Conservation (phyloP, 305 asterid species). For the Fraxinus latifolia region DNA sequence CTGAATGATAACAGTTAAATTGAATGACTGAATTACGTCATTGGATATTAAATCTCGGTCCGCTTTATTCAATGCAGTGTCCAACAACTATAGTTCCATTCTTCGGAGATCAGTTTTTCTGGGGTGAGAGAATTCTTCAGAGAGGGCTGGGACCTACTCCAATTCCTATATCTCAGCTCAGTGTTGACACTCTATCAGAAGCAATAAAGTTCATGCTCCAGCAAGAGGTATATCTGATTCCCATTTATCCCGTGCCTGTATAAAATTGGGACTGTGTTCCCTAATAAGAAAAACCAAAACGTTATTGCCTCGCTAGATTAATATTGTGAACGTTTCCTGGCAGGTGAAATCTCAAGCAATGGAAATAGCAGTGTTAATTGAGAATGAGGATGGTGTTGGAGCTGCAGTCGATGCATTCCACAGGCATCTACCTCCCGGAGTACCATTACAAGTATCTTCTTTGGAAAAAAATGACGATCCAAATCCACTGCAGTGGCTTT, state of each 20-base stretch:
- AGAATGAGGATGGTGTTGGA: constrained; percentile 86
- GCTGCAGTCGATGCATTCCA: constrained; percentile 90
- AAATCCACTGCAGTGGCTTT: constrained; percentile 74
- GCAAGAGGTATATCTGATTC: constrained; percentile 54
- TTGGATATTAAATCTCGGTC: background rate
- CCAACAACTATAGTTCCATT: constrained; percentile 96
- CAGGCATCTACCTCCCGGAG: constrained; percentile 66
- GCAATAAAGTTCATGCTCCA: constrained; percentile 91
- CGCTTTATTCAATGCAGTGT: constrained; percentile 53
- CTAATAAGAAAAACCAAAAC: background rate
- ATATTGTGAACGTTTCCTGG: background rate
- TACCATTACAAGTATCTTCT: constrained; percentile 54
- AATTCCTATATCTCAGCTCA: constrained; percentile 78
- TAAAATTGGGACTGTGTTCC: background rate
- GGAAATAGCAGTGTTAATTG: constrained; percentile 58
- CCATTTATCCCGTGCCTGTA: background rate
- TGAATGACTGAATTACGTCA: background rate
- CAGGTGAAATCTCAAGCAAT: constrained; percentile 79
- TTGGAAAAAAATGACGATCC: constrained; percentile 43
- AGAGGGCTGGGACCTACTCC: constrained; percentile 83
- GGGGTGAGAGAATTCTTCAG: constrained; percentile 81
- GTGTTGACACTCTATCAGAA: constrained; percentile 66
- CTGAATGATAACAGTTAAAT: background rate
- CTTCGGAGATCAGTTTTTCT: constrained; percentile 93
- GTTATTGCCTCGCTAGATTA: background rate